phyloP scores from a whole-genome alignment of 257 asterid genomes.

The Perilla frutescens region DNA sequence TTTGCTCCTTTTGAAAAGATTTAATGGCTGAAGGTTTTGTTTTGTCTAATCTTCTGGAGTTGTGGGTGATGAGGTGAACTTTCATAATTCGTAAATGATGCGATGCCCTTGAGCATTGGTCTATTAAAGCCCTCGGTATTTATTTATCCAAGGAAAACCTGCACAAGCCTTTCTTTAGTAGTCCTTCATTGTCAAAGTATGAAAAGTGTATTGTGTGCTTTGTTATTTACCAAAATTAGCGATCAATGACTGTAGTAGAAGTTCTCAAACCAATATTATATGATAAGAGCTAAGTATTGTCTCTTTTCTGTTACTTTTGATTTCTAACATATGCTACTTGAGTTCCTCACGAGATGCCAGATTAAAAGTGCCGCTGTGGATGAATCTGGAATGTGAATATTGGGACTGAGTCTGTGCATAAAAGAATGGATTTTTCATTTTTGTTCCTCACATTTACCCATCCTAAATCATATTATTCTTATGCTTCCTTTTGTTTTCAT shows the following conservation, averaged over 20 bases:
- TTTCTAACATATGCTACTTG: conserved; percentile 7
- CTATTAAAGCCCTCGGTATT: background rate
- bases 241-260: background rate
- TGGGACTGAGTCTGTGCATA: background rate
- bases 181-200: background rate
- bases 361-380: background rate
- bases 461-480: background rate
- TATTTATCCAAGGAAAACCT: background rate
- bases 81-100: background rate
- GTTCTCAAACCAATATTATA: background rate
- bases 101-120: background rate
- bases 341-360: conserved; percentile 24
- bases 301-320: conserved; percentile 8
- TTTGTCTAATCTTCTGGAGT: background rate
- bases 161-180: background rate
- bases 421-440: background rate
- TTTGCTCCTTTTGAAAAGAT: background rate
- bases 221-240: no score
- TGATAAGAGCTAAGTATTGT: background rate
- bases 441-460: background rate
- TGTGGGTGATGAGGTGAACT: background rate
- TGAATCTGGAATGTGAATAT: background rate
- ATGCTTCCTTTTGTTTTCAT: background rate
- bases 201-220: no score
- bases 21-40: background rate